Base-by-base conservation (phyloP, 352 stramenopile species). In the Nothophytophthora sp. region DNA sequence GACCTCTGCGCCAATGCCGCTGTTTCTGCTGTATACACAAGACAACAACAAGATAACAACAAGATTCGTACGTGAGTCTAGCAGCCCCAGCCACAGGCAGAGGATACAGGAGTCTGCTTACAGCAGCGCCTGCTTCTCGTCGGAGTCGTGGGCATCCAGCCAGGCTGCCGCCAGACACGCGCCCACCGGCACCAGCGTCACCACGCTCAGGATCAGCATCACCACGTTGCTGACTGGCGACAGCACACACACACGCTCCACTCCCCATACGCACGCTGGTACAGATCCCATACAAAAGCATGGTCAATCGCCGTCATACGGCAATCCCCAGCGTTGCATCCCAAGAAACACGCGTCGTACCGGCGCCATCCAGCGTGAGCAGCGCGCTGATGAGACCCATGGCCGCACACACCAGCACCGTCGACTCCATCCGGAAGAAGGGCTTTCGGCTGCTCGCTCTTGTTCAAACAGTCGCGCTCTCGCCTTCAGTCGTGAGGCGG, bases 381-480 rank as follows among this genome's bases (percentile, higher is more conserved):
- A 81, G 33, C 15, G 64, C 44, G 24, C 69, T 73, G 29, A 33
- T 53, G 23, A 86, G 42, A 16, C 65, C 72, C 10, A 81, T 62
- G 24, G 56, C 45, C 29, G 78, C 19, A 25, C 63, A 81, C 29
- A 81, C 72, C 23, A 76, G 55, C 29, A 86, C 67, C 10, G 75
- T 83, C 32, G 56, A 28, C 55, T 86, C 75, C 75, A 86, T 86
- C n/a, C n/a, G n/a, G n/a, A n/a, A n/a, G n/a, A n/a, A n/a, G n/a
- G n/a, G n/a, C n/a, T n/a, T n/a, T n/a, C n/a, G n/a, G n/a, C n/a
- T n/a, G n/a, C n/a, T n/a, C n/a, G n/a, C n/a, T n/a, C n/a, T n/a
- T n/a, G n/a, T n/a, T n/a, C n/a, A n/a, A n/a, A n/a, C n/a, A n/a
- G n/a, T n/a, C n/a, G n/a, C n/a, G n/a, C n/a, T n/a, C n/a, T n/a